Conservation (phyloP, 768 basidiomycete genomes). For the Pholiota microspora region DNA sequence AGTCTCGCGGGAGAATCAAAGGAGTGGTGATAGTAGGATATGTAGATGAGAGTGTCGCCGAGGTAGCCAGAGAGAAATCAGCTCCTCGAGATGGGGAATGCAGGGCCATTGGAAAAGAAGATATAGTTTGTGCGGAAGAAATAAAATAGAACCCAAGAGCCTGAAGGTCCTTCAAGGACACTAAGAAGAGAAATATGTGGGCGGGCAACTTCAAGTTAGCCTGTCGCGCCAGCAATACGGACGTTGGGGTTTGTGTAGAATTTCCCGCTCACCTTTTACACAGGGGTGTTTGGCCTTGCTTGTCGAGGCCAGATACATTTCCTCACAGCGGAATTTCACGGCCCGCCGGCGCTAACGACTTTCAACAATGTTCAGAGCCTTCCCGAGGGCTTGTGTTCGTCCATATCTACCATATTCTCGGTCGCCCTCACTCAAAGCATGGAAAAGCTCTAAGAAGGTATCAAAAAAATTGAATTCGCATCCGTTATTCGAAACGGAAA, state of each 20-base stretch:
- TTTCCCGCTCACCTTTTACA: slow-evolving; percentile 2
- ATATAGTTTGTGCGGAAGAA: slow-evolving; percentile 18
- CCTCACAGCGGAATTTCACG: not conserved
- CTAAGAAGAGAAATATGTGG: slow-evolving; percentile 14
- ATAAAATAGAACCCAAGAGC: slow-evolving; percentile 3
- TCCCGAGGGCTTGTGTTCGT: not conserved
- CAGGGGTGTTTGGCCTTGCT: slow-evolving; percentile 16
- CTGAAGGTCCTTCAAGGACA: slow-evolving; percentile 22
- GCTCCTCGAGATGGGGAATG: slow-evolving; percentile 13
- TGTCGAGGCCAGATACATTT: slow-evolving; percentile 10
- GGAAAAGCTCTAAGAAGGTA: slow-evolving; percentile 3
- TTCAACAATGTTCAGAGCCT: not conserved
- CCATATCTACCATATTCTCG: not conserved
- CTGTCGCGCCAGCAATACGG: slow-evolving; percentile 12
- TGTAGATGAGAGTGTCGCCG: slow-evolving; percentile 8
- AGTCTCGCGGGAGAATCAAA: slow-evolving; percentile 23
- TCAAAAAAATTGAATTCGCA: not conserved
- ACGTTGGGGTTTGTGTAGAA: not conserved
- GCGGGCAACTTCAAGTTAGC: slow-evolving; percentile 31
- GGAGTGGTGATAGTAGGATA: slow-evolving; percentile 19
- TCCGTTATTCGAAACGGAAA: not conserved
- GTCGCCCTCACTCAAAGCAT: slow-evolving; percentile 1
- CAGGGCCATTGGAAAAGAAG: slow-evolving; percentile 14
- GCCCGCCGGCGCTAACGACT: not conserved
- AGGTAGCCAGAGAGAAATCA: slow-evolving; percentile 8